Evolutionary conservation across 257 asterid genomes (phyloP).

Genomic region (Penstemon davidsonii): DNA sequence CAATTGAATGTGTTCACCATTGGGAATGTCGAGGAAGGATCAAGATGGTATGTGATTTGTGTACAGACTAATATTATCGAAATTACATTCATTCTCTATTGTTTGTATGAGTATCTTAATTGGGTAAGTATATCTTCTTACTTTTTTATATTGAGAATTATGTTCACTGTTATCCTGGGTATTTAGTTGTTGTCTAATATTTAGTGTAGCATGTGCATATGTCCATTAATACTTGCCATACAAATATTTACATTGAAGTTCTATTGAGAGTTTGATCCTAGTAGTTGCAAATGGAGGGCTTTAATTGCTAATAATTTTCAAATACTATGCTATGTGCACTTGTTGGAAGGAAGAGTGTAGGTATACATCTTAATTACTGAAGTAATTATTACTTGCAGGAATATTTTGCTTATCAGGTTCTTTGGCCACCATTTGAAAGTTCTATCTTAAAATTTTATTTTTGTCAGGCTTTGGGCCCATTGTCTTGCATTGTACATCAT

Average conservation of each 20-base stretch:
- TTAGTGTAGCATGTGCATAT: conserved; percentile 7
- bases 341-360: conserved; percentile 6
- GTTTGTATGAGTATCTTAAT: background rate
- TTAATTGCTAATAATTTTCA: background rate
- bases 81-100: background rate
- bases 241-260: background rate
- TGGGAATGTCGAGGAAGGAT: conserved; percentile 71
- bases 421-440: conserved; percentile 15
- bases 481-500: conserved; percentile 79
- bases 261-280: too few species aligned
- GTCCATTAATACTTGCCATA: background rate
- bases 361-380: conserved; percentile 12
- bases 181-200: background rate
- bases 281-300: too few species aligned
- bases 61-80: background rate
- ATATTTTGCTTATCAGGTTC: conserved; percentile 9
- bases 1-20: conserved; percentile 81
- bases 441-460: background rate
- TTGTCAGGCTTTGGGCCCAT: conserved; percentile 92
- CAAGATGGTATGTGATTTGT: conserved; percentile 60
- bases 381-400: conserved; percentile 1
- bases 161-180: background rate
- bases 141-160: background rate
- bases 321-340: conserved; percentile 7
- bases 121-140: background rate